Base-by-base conservation (phyloP, 306 rosid species). In the Gillenia trifoliata region DNA sequence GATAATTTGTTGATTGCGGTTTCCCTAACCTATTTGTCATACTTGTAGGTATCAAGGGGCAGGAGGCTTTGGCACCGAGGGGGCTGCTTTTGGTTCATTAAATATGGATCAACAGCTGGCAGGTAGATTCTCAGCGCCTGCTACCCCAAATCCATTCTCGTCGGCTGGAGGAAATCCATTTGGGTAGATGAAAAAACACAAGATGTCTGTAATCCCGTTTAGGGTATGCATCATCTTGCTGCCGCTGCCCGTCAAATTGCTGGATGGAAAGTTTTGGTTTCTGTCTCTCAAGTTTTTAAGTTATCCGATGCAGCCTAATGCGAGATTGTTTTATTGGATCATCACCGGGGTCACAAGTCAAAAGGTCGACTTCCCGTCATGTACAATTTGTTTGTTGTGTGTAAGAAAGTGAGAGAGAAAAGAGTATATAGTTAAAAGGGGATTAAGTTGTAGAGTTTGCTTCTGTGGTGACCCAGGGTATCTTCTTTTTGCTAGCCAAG, bases 161-260 rank as follows among this genome's bases (percentile, higher is more conserved):
- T 72, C 91, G 22, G 66, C 68, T 2, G 83, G 97, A 73, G 91
- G 98, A 63, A 95, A 95, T 77, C 99, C 99, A 67, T 95, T 95
- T 67, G 96, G 93, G 20, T 95, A 76, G 74, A 81, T 57, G 72
- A 43, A 61, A 81, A 29, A 59, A 63, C 66, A 68, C 63, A 68
- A 31, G 66, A 60, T 66, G 62, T 17, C 38, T 61, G 71, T 43
- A 63, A 69, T 75, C 78, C 72, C 79, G 59, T 75, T 63, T 71
- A 78, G 72, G 80, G 77, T 74, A 77, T 80, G 79, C 88, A 89
- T 83, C 81, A 71, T 59, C 77, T 84, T 72, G 76, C 73, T 75
- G 86, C 81, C 72, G 73, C 83, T 72, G 75, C 82, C 72, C 70
- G 79, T 82, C 88, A 83, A 85, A 81, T 73, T 80, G 74, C 70